phyloP scores from a whole-genome alignment of 176 grass and related monocot species.

The Musa beccarii region DNA sequence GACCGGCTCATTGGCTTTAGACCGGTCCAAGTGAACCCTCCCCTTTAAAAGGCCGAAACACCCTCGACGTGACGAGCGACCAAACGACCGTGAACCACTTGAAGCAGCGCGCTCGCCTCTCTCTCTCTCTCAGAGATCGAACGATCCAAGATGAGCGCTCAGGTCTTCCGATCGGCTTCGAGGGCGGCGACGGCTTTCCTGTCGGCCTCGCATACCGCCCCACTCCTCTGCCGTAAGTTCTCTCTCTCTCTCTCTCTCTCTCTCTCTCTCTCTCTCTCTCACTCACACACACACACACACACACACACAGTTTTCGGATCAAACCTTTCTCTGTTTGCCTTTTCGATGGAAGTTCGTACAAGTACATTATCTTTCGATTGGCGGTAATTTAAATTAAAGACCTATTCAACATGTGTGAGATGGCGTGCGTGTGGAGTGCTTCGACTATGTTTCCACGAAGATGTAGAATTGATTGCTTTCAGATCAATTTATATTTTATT shows the following conservation, averaged over 20 bases:
- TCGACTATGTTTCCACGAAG: no score
- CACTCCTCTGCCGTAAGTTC: not conserved
- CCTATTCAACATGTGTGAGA: no score
- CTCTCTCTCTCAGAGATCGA: not conserved
- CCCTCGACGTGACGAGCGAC: not conserved
- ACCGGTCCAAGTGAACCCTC: no score
- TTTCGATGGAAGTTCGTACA: not conserved
- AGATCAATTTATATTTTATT: not conserved
- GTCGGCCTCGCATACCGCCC: not conserved
- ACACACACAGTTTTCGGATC: no score
- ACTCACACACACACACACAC: not conserved
- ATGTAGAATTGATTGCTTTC: not conserved
- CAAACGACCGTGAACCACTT: not conserved
- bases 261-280: not conserved
- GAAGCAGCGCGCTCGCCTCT: not conserved
- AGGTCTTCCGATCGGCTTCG: not conserved
- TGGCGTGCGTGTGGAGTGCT: no score
- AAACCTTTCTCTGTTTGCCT: not conserved
- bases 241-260: not conserved
- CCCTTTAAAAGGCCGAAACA: no score
- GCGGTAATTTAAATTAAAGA: no score
- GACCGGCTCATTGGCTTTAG: no score
- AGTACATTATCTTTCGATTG: no score
- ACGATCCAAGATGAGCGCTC: slow-evolving; percentile 9
- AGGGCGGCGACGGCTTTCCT: slow-evolving; percentile 10